Evolutionary conservation across 2,329 filamentous ascomycete genomes (phyloP).

Genomic region (Penicillium rolfsii): DNA sequence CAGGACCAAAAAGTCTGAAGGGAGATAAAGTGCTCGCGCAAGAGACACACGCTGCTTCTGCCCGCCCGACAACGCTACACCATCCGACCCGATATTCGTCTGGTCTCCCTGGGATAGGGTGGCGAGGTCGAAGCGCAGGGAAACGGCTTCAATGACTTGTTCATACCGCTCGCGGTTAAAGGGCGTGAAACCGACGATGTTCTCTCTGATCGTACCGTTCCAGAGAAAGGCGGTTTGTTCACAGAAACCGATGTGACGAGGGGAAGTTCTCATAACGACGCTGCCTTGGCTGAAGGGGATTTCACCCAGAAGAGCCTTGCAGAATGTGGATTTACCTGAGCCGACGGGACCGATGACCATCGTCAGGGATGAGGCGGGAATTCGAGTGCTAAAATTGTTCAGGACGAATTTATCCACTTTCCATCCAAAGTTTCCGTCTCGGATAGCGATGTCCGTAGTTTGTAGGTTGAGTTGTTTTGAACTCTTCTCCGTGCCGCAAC

Average conservation of each 20-base stretch:
- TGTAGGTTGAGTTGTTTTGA: not conserved
- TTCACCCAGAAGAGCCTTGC: conserved; percentile 7
- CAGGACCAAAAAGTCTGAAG: conserved; percentile 16
- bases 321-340: conserved; percentile 12
- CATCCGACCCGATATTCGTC: conserved; percentile 5
- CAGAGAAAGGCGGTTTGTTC: not conserved
- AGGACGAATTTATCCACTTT: not conserved
- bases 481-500: not conserved
- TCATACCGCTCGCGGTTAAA: conserved; percentile 3
- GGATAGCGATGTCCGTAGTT: not conserved
- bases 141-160: not conserved
- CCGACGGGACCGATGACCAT: conserved; percentile 8
- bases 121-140: not conserved
- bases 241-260: not conserved
- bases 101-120: not conserved
- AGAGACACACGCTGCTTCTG: conserved; percentile 9
- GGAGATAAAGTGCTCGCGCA: conserved; percentile 10
- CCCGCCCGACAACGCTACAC: conserved; percentile 8
- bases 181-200: not conserved
- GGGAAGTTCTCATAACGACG: not conserved
- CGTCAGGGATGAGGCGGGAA: not conserved
- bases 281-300: not conserved
- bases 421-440: not conserved
- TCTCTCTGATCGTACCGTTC: not conserved
- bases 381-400: not conserved